Evolutionary conservation across 768 basidiomycete species (phyloP).

Genomic region (Leccinum ochraceum): DNA sequence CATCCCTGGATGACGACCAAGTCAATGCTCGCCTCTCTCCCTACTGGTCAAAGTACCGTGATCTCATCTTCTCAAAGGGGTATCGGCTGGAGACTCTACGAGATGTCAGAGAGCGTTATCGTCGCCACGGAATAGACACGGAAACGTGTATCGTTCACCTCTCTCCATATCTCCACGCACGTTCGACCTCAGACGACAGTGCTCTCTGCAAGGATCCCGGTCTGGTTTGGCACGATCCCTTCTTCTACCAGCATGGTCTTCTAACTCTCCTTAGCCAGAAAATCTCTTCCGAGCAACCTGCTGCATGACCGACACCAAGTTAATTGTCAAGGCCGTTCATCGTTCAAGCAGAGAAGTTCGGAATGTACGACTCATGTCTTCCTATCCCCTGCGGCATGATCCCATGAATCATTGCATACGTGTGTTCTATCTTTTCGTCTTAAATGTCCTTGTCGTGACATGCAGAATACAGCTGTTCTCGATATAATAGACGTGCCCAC

Average conservation of each 20-base stretch:
- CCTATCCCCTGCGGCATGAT: constrained; percentile 51
- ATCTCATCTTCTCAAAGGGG: constrained; percentile 49
- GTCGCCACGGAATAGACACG: constrained; percentile 25
- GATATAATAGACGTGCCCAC: constrained; percentile 56
- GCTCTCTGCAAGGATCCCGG: constrained; percentile 72
- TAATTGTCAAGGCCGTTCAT: constrained; percentile 73
- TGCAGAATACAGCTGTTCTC: constrained; percentile 51
- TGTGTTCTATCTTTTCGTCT: constrained; percentile 38
- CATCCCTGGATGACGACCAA: constrained; percentile 53
- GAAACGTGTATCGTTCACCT: constrained; percentile 22
- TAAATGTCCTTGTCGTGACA: constrained; percentile 8
- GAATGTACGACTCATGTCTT: constrained; percentile 56
- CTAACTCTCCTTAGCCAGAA: constrained; percentile 51
- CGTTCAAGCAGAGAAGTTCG: constrained; percentile 61
- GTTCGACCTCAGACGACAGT: constrained; percentile 46
- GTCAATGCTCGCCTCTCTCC: constrained; percentile 61
- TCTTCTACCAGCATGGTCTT: constrained; percentile 1
- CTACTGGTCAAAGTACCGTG: constrained; percentile 59
- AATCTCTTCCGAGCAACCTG: constrained; percentile 70
- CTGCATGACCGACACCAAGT: constrained; percentile 47
- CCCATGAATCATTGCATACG: constrained; percentile 80
- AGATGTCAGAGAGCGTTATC: constrained; percentile 65
- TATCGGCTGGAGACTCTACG: constrained; percentile 67
- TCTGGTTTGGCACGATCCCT: constrained; percentile 45
- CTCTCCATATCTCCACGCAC: constrained; percentile 37